Percentiles rank a stretch among this genome's conserved stretches.
Conservation (phyloP, 148 eudicot species). For the Silene uniflora region DNA sequence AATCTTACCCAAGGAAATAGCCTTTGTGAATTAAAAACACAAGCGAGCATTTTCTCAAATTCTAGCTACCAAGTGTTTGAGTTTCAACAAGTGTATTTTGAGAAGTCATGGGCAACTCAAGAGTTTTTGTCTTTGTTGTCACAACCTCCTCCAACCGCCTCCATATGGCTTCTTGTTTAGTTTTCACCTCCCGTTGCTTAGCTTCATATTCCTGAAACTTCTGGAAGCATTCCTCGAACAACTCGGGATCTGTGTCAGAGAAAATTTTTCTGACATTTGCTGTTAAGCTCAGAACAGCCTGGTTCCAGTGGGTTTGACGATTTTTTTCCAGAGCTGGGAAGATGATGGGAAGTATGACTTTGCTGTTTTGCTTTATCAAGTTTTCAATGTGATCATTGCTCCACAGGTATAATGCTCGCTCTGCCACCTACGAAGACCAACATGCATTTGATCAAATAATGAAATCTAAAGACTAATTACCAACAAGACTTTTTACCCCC, state of each 20-base stretch:
- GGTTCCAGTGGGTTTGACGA: slow-evolving; percentile 42
- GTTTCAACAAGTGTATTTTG: slow-evolving; percentile 23
- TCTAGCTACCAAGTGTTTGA: slow-evolving; percentile 20
- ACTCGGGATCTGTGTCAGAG: slow-evolving; percentile 37
- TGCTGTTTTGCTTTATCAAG: slow-evolving; percentile 41
- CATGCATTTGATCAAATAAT: slow-evolving; percentile 1
- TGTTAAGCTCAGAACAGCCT: slow-evolving; percentile 46
- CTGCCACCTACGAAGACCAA: slow-evolving; percentile 38
- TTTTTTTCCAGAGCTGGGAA: slow-evolving; percentile 43
- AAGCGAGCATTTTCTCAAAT: slow-evolving; percentile 8
- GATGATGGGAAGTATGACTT: slow-evolving; percentile 41
- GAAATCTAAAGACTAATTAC: neutral
- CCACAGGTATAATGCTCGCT: slow-evolving; percentile 45
- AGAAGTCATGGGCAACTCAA: slow-evolving; percentile 24
- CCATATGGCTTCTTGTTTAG: slow-evolving; percentile 39
- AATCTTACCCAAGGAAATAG: slow-evolving; percentile 3
- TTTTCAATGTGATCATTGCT: slow-evolving; percentile 45
- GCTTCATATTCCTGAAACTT: slow-evolving; percentile 44
- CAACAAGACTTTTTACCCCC: neutral
- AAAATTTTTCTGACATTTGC: slow-evolving; percentile 42
- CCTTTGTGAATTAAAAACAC: slow-evolving; percentile 3
- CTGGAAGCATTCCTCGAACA: slow-evolving; percentile 35
- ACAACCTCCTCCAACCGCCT: slow-evolving; percentile 34
- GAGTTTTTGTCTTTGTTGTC: slow-evolving; percentile 16
- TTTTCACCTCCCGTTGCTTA: slow-evolving; percentile 26